Base-by-base conservation (phyloP, 169 alveolate species). In the Babesia ovata region DNA sequence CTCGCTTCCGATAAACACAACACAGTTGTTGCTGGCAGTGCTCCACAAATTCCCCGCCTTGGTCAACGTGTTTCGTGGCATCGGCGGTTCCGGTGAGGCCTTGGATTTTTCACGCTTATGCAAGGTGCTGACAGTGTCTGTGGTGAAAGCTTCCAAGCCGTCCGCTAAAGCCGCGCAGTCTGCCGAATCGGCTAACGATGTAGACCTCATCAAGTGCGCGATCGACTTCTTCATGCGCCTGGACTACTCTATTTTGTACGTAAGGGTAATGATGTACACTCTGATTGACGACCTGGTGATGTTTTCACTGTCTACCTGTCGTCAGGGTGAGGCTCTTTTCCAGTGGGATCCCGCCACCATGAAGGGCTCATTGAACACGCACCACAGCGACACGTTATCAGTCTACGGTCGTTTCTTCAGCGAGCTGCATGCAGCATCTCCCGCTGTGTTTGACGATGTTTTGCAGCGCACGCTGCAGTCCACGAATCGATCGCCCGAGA, bases 51-150 rank as follows among this genome's bases (percentile, higher is more conserved):
- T 58, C 54, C 81, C 81, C 16, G 42, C 61, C 9, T 3, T 71
- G 26, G 61, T 59, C 45, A 33, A 49, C 71, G 22, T 62, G 63
- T 62, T 71, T 24, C 45, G 72, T 0, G 81, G 71, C 13, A 28
- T 63, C 10, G 54, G 61, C 49, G 54, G 72, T 36, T 71, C 81
- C 17, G 56, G 63, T 8, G 81, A 71, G 21, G 52, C 65, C 21
- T 56, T 71, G 50, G 81, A 71, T 45, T 60, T 71, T 14, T 71
- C 81, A 8, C 81, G 81, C 11, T 58, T 71, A 29, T 71, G 81
- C 63, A 71, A 71, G 60, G 14, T 71, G 60, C 48, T 71, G 61
- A 59, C 63, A 12, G 6, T 48, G 45, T 71, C 81, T 0, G 81
- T 62, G 12, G 49, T 71, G 4, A 71, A 50, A 60, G 62, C 39